Percentiles rank a stretch among this genome's conserved stretches.
Conservation (phyloP, 2,329 filamentous ascomycete genomes). For the Beauveria australis region DNA sequence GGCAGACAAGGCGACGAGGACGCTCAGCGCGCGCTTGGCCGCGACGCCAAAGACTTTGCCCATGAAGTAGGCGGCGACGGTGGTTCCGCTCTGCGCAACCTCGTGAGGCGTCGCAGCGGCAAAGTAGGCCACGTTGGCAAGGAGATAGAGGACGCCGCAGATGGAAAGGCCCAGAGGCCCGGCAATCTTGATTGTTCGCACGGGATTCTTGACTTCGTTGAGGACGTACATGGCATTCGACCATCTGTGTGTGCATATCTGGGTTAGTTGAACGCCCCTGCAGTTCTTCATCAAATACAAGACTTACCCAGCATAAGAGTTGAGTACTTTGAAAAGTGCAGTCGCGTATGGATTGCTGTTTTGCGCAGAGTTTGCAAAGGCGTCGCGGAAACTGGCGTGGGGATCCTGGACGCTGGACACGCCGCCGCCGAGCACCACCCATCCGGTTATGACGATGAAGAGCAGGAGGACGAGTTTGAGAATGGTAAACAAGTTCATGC, state of each 20-base stretch:
- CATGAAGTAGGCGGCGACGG: conserved; percentile 15
- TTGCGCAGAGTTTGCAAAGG: conserved; percentile 12
- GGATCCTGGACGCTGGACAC: conserved; percentile 12
- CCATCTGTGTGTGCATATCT: conserved; percentile 3
- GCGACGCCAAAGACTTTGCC: conserved; percentile 13
- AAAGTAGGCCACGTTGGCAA: conserved; percentile 15
- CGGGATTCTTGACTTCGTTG: conserved; percentile 14
- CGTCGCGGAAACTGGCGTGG: conserved; percentile 14
- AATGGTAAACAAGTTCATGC: conserved; percentile 16
- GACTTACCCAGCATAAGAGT: conserved; percentile 13
- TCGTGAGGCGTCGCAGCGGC: conserved; percentile 13
- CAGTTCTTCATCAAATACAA: too few relatives aligned
- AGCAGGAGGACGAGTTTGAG: conserved; percentile 13
- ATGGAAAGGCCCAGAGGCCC: conserved; percentile 14
- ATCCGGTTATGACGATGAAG: conserved; percentile 14
- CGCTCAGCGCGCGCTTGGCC: conserved; percentile 14
- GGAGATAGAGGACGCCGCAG: conserved; percentile 14
- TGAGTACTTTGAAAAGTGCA: conserved; percentile 14
- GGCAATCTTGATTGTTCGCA: conserved; percentile 15
- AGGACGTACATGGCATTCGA: conserved; percentile 15
- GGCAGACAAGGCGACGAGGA: conserved; percentile 14
- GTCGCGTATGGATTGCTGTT: conserved; percentile 15
- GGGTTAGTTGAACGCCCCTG: too few relatives aligned
- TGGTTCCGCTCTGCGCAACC: conserved; percentile 14
- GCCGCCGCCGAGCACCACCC: conserved; percentile 15